Base-by-base conservation (phyloP, 345 rosid species). In the Linum usitatissimum region DNA sequence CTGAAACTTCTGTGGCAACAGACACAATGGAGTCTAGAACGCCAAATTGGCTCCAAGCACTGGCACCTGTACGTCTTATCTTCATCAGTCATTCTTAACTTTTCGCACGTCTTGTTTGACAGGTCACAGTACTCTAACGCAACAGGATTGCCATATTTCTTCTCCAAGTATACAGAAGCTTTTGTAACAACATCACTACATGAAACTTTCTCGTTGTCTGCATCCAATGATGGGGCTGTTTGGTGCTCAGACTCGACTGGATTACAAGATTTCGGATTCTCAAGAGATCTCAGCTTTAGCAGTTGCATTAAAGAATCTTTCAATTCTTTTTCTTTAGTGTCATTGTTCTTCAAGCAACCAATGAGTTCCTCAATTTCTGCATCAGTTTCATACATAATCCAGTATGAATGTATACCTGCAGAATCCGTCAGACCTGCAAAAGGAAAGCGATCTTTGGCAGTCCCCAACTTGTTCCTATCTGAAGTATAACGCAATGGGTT, bases 21-120 rank as follows among this genome's bases (percentile, higher is more conserved):
- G 60, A 65, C 64, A 70, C 99, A 93, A 70, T 93, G 99, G 72
- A 67, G 68, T 82, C 83, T 80, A 30, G 88, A 82, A 67, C 91
- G 85, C 85, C 83, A 86, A 63, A 86, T 78, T 23, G 80, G 85
- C 82, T 93, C 99, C 62, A 93, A 78, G 71, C 99, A 93, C 69
- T 79, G 80, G 54, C 99, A 93, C 53, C 96, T 74, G 54, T 75
- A 83, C 68, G 80, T 76, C 71, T 77, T 85, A 59, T 84, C 93
- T 66, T 62, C 79, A 63, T 69, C 71, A 30, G 54, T 71, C 65
- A 76, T 62, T 69, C 71, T 78, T 56, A 73, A 76, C 78, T 77
- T 81, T 74, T 85, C 81, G 61, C 80, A 87, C 57, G 58, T 70
- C 70, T 75, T 82, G 76, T 79, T 84, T 14, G 68, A 54, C 18